Evolutionary conservation across 208 protist genomes (phyloP), one percentile per base, ranked within the genome.

Genomic region (Crithidia fasciculata): DNA sequence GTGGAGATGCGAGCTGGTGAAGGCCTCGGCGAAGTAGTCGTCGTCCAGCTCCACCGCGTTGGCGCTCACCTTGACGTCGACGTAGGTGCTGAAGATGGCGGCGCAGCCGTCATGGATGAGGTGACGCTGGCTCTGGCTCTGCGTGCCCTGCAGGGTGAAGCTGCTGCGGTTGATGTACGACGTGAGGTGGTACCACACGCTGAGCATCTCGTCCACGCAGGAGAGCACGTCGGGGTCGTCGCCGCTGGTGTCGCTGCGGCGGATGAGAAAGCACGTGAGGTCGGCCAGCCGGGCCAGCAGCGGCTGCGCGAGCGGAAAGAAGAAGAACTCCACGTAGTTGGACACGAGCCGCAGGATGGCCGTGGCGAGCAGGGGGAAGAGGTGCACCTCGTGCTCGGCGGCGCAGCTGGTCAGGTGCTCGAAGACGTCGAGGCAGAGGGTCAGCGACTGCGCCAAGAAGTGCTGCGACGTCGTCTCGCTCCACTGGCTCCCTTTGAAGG

Each of bases 161-260:
- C 67, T 80, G 69, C 59, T 80, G 50, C 78, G 72, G 40, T 83
- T 64, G n/a, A 83, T 80, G 68, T 78, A 63, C 40, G 65, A 71
- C 10, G 72, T 76, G 36, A 82, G 65, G 50, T 75, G 67, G 44
- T 70, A 82, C 88, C 88, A 93, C 37, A 76, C 70, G 53, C 83
- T 86, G 28, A 96, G 70, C 66, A 81, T 18, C 69, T 91, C 87
- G 60, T 96, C 87, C 15, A 96, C 69, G 47, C 79, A 81, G 37
- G 89, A 81, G 85, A 94, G 85, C 37, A 94, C 76, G 52, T 80
- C 69, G 8, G 89, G 84, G 69, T 91, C 79, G 45, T 88, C 80
- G 49, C 82, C 81, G 69, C 77, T 69, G 2, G 47, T 36, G 7
- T 56, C 68, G 55, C 87, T 83, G 58, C 82, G 54, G 16, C 57